Evolutionary conservation across 192 early-diverging fungal species (phyloP).

Genomic region (Coemansia sp.): DNA sequence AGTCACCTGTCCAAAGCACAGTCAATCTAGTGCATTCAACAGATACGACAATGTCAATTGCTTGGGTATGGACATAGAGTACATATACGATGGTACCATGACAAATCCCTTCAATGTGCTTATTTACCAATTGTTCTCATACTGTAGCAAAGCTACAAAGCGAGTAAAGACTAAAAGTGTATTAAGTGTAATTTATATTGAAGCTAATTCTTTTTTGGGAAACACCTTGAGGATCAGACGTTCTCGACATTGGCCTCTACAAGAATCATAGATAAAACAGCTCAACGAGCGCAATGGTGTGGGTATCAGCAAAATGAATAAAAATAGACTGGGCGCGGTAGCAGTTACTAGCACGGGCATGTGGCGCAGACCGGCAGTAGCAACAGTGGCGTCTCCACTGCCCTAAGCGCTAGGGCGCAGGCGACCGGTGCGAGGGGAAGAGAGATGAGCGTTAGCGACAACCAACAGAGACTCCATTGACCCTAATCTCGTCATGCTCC

Average conservation of each 20-base stretch:
- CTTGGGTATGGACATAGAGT: no score
- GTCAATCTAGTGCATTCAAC: no score
- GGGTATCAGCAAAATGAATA: conserved; percentile 1
- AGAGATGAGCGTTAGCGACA: not conserved
- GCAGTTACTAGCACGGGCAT: not conserved
- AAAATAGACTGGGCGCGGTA: not conserved
- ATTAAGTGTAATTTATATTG: not conserved
- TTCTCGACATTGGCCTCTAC: conserved; percentile 3
- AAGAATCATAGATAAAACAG: not conserved
- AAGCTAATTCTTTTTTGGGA: not conserved
- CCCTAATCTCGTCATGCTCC: not conserved
- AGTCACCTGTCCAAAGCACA: no score
- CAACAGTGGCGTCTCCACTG: not conserved
- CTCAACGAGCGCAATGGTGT: not conserved
- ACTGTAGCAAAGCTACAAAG: not conserved
- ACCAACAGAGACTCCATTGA: not conserved
- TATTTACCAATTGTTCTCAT: no score
- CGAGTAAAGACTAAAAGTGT: not conserved
- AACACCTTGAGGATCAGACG: conserved; percentile 1
- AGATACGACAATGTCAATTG: no score
- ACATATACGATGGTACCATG: no score
- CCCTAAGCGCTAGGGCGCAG: not conserved
- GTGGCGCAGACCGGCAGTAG: conserved; percentile 1
- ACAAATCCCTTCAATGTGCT: no score
- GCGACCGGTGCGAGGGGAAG: not conserved